phyloP scores from a whole-genome alignment of 306 rosid genomes.

The Acacia confusa region DNA sequence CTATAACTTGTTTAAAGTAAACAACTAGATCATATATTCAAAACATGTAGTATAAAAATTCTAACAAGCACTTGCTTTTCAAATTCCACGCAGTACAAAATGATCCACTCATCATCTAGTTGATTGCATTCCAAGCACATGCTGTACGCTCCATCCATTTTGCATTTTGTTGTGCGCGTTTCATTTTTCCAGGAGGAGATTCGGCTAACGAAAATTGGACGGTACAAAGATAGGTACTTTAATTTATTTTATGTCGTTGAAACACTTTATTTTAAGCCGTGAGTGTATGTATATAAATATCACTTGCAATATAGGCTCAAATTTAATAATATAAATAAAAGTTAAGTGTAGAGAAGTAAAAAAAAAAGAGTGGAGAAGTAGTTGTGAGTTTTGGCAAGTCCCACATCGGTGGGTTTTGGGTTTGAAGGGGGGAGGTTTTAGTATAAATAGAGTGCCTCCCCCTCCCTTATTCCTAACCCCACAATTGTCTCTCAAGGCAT shows the following conservation, averaged over 20 bases:
- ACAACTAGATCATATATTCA: too few relatives aligned
- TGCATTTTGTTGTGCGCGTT: neutral
- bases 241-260: neutral
- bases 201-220: neutral
- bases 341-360: neutral
- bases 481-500: too few relatives aligned
- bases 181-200: neutral
- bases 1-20: too few relatives aligned
- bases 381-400: too few relatives aligned
- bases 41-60: neutral
- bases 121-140: neutral
- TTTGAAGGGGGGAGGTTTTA: too few relatives aligned
- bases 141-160: neutral
- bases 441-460: too few relatives aligned
- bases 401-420: too few relatives aligned
- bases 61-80: neutral
- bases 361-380: neutral
- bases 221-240: neutral
- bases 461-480: too few relatives aligned
- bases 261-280: neutral
- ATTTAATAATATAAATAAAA: neutral
- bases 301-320: neutral
- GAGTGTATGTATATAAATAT: neutral
- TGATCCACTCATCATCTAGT: too few relatives aligned
- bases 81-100: neutral